Evolutionary conservation across 2,329 filamentous ascomycete genomes (phyloP).

Genomic region (Hymenoscyphus repandus): DNA sequence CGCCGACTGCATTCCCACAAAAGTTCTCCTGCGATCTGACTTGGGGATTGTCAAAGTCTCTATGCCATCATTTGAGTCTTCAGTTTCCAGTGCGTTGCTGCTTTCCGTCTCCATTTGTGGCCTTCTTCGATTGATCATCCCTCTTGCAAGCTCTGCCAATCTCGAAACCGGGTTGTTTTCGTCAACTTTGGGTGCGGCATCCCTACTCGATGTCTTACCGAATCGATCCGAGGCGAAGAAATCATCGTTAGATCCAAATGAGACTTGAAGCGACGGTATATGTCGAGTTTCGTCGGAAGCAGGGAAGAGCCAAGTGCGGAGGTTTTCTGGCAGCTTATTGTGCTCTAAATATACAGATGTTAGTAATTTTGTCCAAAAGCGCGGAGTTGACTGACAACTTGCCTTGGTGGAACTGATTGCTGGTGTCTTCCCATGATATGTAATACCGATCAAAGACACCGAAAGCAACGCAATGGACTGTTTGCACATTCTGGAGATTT

Average conservation of each 20-base stretch:
- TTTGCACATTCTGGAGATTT: constrained; percentile 14
- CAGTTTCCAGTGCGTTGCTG: too few relatives aligned
- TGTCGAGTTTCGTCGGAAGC: constrained; percentile 8
- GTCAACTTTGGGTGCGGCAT: not conserved
- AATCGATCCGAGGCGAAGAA: constrained; percentile 22
- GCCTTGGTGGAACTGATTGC: constrained; percentile 20
- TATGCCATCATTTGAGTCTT: too few relatives aligned
- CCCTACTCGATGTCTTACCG: constrained; percentile 18
- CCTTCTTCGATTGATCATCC: not conserved
- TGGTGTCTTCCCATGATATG: constrained; percentile 20
- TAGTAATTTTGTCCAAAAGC: not conserved
- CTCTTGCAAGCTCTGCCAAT: constrained; percentile 6
- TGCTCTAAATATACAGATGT: not conserved
- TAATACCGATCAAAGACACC: constrained; percentile 22
- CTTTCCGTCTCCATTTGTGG: too few relatives aligned
- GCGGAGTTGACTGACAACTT: not conserved
- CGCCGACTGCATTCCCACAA: constrained; percentile 4
- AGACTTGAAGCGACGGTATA: constrained; percentile 18
- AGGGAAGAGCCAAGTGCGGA: constrained; percentile 18
- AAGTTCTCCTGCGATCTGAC: constrained; percentile 15
- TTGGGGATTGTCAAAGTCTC: not conserved
- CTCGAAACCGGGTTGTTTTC: constrained; percentile 8
- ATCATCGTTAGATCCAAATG: constrained; percentile 20
- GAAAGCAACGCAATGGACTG: constrained; percentile 19
- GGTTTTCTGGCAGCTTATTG: constrained; percentile 13